These are phyloP conservation scores for Coniella lustricola DNA, from an alignment of 2,329 filamentous ascomycete species.

Conservation along the genomic window DNA sequence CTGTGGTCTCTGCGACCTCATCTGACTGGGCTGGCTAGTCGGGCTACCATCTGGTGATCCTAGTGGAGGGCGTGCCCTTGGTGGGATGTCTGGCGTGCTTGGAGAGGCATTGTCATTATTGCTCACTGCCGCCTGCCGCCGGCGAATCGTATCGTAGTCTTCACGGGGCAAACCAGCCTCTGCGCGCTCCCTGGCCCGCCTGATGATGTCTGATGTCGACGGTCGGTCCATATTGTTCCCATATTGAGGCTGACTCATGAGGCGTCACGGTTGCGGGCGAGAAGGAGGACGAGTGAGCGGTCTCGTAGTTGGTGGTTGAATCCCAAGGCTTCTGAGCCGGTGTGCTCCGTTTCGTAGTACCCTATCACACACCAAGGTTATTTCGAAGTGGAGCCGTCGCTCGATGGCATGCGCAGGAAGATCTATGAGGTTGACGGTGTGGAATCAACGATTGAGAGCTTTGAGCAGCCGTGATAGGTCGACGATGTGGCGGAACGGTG, in stretches of 20 bases:
- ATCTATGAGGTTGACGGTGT: not conserved
- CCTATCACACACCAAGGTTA: too few species aligned
- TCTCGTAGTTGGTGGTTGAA: not conserved
- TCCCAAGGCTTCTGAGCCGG: not conserved
- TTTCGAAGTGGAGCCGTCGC: not conserved
- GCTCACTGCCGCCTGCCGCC: slow-evolving; percentile 18
- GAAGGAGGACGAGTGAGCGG: not conserved
- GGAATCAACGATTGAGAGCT: not conserved
- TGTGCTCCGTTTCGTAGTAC: not conserved
- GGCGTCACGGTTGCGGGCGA: slow-evolving; percentile 21
- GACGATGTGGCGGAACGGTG: too few species aligned
- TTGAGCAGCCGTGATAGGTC: not conserved
- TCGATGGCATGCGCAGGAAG: too few species aligned
- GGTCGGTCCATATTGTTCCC: slow-evolving; percentile 44
- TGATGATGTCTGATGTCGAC: slow-evolving; percentile 42
- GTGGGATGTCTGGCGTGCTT: slow-evolving; percentile 23
- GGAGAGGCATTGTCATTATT: slow-evolving; percentile 21
- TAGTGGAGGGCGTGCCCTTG: slow-evolving; percentile 22
- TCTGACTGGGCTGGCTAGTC: not conserved
- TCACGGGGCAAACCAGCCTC: slow-evolving; percentile 33
- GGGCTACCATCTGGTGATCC: slow-evolving; percentile 18
- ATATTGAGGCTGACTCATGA: slow-evolving; percentile 52
- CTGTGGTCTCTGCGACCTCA: slow-evolving; percentile 26
- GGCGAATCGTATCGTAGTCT: slow-evolving; percentile 22
- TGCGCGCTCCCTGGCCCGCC: slow-evolving; percentile 47